Evolutionary conservation across 2,329 filamentous ascomycete species (phyloP).

Genomic region (Juglanconis oblonga): DNA sequence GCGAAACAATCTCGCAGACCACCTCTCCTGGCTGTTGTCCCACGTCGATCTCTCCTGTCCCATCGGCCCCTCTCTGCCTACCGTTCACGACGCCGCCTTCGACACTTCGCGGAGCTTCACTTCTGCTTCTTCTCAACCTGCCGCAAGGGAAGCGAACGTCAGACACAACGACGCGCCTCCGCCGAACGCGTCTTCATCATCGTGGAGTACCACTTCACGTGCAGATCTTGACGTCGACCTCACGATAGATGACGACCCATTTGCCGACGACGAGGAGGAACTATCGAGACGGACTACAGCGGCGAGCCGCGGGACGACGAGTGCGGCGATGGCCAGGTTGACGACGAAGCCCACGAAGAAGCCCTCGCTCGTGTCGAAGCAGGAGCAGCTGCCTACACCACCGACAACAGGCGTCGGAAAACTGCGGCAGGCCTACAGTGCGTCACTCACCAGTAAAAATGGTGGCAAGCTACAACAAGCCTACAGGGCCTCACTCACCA

Average conservation of each 20-base stretch:
- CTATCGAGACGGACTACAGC: background rate
- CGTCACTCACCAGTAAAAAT: conserved; percentile 26
- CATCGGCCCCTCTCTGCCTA: conserved; percentile 36
- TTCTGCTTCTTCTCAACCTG: conserved; percentile 15
- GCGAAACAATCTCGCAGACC: conserved; percentile 57
- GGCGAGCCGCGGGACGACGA: conserved; percentile 21
- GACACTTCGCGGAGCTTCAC: conserved; percentile 24
- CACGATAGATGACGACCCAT: conserved; percentile 14
- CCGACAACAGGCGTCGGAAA: conserved; percentile 21
- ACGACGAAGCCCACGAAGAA: conserved; percentile 43
- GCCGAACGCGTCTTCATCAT: conserved; percentile 2
- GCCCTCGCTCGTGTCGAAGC: conserved; percentile 40
- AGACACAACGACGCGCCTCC: background rate
- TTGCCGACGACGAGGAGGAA: background rate
- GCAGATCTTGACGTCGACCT: conserved; percentile 21
- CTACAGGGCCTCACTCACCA: conserved; percentile 32
- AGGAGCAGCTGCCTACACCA: conserved; percentile 42
- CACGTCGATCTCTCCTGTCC: conserved; percentile 40
- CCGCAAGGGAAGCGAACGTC: conserved; percentile 5
- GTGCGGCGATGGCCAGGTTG: conserved; percentile 43
- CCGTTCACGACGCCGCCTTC: conserved; percentile 24
- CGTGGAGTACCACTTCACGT: conserved; percentile 8
- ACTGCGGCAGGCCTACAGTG: conserved; percentile 34
- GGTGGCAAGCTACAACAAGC: conserved; percentile 30
- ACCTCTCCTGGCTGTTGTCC: conserved; percentile 56